These are phyloP conservation scores for Candida insectalens DNA, from an alignment of 805 yeast genomes.

Conservation along the genomic window DNA sequence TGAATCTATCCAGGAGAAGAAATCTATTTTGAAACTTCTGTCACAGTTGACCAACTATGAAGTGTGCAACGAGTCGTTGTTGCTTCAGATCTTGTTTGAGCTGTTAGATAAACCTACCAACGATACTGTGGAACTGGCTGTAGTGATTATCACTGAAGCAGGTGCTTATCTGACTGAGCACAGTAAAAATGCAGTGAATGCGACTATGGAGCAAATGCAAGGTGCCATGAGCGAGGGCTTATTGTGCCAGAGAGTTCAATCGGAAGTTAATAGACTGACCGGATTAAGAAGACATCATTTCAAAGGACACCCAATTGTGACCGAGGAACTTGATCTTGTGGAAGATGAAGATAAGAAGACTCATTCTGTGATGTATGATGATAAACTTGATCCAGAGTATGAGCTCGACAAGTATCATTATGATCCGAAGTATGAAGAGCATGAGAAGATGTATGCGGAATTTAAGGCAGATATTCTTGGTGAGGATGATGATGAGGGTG, in stretches of 20 bases:
- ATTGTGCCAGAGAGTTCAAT: conserved; percentile 32
- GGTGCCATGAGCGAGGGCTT: conserved; percentile 46
- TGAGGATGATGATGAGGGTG: conserved; percentile 14
- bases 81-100: conserved; percentile 41
- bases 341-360: conserved; percentile 53
- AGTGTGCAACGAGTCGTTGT: conserved; percentile 45
- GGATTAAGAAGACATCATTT: conserved; percentile 37
- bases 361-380: conserved; percentile 49
- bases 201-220: conserved; percentile 48
- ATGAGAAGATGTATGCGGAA: conserved; percentile 38
- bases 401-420: conserved; percentile 36
- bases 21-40: conserved; percentile 36
- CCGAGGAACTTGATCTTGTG: conserved; percentile 45
- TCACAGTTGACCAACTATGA: conserved; percentile 56
- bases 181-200: conserved; percentile 23
- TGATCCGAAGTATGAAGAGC: conserved; percentile 40
- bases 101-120: conserved; percentile 36
- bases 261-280: conserved; percentile 41
- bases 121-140: conserved; percentile 46
- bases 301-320: conserved; percentile 27
- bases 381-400: conserved; percentile 33
- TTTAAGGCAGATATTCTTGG: conserved; percentile 38
- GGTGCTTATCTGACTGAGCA: conserved; percentile 44
- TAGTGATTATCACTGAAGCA: conserved; percentile 35
- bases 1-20: conserved; percentile 36